Percentiles rank a stretch among this genome's conserved stretches.
phyloP scores from a whole-genome alignment of 495 filamentous ascomycete genomes.

The Parathielavia hyrcaniae region DNA sequence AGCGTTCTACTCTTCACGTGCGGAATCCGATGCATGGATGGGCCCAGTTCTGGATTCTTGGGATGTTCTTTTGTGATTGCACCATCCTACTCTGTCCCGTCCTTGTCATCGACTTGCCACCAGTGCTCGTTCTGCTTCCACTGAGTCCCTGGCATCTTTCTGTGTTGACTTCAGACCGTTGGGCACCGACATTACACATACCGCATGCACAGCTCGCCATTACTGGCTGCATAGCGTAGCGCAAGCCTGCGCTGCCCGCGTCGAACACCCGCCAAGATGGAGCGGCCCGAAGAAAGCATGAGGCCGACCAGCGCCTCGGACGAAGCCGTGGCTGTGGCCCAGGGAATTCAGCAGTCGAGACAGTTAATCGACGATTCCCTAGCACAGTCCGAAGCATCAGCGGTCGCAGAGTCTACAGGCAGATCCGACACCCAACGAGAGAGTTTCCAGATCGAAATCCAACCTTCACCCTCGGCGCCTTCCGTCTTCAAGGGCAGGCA shows the following conservation, averaged over 20 bases:
- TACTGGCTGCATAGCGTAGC: not conserved
- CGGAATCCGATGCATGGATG: not conserved
- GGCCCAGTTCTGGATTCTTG: not conserved
- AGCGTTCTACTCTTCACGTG: not conserved
- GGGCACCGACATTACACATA: not conserved
- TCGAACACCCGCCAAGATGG: slow-evolving; percentile 9
- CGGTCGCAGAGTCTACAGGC: slow-evolving; percentile 1
- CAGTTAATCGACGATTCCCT: slow-evolving; percentile 4
- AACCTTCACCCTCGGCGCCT: slow-evolving; percentile 26
- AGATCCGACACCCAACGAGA: slow-evolving; percentile 18
- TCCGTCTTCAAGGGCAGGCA: slow-evolving; percentile 49
- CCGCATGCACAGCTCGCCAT: not conserved
- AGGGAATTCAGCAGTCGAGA: not conserved
- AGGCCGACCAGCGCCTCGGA: not conserved
- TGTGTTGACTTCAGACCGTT: not conserved
- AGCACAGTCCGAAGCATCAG: slow-evolving; percentile 3
- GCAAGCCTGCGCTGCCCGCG: not conserved
- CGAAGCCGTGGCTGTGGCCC: slow-evolving; percentile 1
- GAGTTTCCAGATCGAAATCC: slow-evolving; percentile 23
- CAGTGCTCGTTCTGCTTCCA: too few relatives aligned
- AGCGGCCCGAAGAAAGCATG: slow-evolving; percentile 6
- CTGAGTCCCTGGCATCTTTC: too few relatives aligned
- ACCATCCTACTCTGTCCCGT: slow-evolving; percentile 1
- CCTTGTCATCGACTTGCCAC: slow-evolving; percentile 5
- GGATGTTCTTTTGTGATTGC: not conserved